Evolutionary conservation across 225 moss, liverwort and hornwort genomes (phyloP).

Genomic region (Takakia lepidozioides): DNA sequence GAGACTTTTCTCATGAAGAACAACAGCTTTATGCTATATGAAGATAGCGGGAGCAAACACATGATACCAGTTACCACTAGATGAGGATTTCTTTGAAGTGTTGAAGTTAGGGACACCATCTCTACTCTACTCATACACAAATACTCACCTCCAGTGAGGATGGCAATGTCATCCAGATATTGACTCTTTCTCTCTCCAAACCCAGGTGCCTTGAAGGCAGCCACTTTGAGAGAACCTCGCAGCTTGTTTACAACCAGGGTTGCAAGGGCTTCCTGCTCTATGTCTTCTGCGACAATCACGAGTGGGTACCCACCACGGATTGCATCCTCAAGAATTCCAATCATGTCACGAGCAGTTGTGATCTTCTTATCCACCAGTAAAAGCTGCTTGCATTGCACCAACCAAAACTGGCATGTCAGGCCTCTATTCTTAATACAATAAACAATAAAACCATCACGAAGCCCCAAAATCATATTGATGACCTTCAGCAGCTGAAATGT

Average conservation of each 20-base stretch:
- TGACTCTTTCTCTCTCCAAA: slow-evolving; percentile 98
- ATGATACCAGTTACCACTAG: no score
- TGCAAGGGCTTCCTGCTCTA: slow-evolving; percentile 95
- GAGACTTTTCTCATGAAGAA: no score
- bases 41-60: no score
- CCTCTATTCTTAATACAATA: no score
- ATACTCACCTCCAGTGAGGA: slow-evolving; percentile 53
- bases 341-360: slow-evolving; percentile 89
- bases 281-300: slow-evolving; percentile 84
- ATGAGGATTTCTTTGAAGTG: no score
- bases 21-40: no score
- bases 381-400: slow-evolving; percentile 62
- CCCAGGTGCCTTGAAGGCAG: slow-evolving; percentile 90
- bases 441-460: no score
- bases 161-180: slow-evolving; percentile 88
- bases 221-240: slow-evolving; percentile 79
- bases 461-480: no score
- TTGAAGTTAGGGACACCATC: no score
- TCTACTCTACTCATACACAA: no score
- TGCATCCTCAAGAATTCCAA: slow-evolving; percentile 90
- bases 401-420: not conserved
- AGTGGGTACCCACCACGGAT: slow-evolving; percentile 96
- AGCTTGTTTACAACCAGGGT: slow-evolving; percentile 94
- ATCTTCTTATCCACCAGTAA: slow-evolving; percentile 97
- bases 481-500: no score